These are phyloP conservation scores for Aspergillus costaricaensis DNA, from an alignment of 2,329 filamentous ascomycete species.

Conservation along the genomic window DNA sequence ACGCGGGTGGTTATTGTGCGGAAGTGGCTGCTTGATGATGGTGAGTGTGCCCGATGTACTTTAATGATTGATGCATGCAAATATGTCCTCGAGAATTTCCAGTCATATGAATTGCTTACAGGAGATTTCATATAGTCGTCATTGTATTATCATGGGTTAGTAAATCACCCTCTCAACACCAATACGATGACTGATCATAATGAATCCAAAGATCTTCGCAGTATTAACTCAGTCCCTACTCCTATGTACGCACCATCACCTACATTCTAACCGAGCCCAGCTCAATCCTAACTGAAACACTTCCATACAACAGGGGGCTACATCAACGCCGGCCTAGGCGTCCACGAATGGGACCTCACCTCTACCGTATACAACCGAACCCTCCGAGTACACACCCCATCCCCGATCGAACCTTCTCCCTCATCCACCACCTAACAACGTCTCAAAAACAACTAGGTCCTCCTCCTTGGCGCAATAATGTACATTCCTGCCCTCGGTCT, in stretches of 20 bases:
- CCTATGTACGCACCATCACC: neutral
- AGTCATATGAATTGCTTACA: neutral
- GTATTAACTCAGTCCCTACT: neutral
- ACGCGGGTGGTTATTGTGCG: neutral
- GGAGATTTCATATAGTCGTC: neutral
- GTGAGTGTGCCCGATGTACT: neutral
- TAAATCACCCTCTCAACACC: neutral
- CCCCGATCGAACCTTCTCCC: no score
- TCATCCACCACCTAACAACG: neutral
- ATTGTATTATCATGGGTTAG: neutral
- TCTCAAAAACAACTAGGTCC: neutral
- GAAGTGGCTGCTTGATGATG: constrained; percentile 7
- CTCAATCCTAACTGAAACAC: neutral
- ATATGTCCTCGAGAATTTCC: neutral
- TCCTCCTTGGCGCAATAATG: constrained; percentile 1
- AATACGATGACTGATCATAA: neutral
- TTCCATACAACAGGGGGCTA: neutral
- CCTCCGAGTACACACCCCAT: neutral
- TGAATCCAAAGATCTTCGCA: neutral
- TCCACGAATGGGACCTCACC: constrained; percentile 6
- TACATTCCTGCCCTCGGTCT: constrained; percentile 4
- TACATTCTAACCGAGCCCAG: neutral
- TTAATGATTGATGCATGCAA: no score
- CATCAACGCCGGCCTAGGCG: neutral
- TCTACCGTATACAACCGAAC: neutral